Percentiles rank a stretch among this genome's conserved stretches.
These are phyloP conservation scores for Dorcoceras hygrometricum DNA, from an alignment of 257 asterid species.

Conservation along the genomic window DNA sequence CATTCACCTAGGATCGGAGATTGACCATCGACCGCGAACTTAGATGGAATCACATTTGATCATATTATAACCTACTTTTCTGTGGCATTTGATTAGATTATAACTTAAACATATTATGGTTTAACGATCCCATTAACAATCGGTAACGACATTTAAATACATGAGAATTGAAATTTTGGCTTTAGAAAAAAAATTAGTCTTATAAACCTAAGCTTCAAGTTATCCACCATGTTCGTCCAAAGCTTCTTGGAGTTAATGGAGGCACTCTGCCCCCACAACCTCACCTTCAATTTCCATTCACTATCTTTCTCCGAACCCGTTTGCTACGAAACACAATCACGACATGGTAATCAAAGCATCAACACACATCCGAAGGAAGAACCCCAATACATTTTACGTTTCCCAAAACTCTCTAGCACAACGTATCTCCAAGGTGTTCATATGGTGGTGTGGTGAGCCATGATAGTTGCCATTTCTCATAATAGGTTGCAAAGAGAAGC, in stretches of 20 bases:
- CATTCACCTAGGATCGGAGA: too few species aligned
- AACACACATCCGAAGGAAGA: slow-evolving; percentile 17
- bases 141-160: too few species aligned
- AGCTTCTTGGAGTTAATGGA: neutral
- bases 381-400: slow-evolving; percentile 34
- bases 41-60: too few species aligned
- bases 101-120: too few species aligned
- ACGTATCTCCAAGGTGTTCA: slow-evolving; percentile 59
- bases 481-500: slow-evolving; percentile 76
- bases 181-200: too few species aligned
- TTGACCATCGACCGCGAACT: too few species aligned
- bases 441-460: slow-evolving; percentile 83
- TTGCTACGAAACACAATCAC: neutral
- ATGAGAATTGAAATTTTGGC: too few species aligned
- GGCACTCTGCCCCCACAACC: slow-evolving; percentile 19
- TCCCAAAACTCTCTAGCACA: slow-evolving; percentile 58
- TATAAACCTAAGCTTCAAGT: too few species aligned
- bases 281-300: slow-evolving; percentile 25
- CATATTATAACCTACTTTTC: too few species aligned
- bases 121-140: too few species aligned
- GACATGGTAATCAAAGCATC: slow-evolving; percentile 31
- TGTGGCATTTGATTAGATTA: too few species aligned
- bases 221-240: too few species aligned
- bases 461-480: slow-evolving; percentile 91
- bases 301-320: slow-evolving; percentile 28